Evolutionary conservation across 1,284 basidiomycete genomes (phyloP).

Genomic region (Austropuccinia psidii): DNA sequence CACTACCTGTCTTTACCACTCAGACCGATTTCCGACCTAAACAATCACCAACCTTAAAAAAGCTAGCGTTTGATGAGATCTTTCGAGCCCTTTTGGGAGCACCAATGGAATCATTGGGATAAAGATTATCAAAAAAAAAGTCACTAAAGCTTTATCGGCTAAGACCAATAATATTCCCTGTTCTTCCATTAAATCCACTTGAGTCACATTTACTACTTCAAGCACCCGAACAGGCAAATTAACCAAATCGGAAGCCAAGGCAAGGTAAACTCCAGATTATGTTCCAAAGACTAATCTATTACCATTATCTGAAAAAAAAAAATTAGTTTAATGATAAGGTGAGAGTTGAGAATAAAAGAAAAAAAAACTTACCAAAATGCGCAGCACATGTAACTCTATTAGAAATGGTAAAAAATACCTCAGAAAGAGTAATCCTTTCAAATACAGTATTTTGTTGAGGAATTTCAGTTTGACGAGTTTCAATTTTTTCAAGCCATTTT

Average conservation of each 20-base stretch:
- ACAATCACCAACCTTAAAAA: constrained; percentile 95
- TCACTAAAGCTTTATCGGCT: constrained; percentile 67
- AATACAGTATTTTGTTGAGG: constrained; percentile 79
- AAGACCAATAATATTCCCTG: constrained; percentile 92
- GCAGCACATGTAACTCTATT: constrained; percentile 59
- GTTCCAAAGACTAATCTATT: constrained; percentile 88
- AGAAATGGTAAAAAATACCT: constrained; percentile 72
- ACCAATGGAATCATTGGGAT: constrained; percentile 78
- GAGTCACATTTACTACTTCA: constrained; percentile 77
- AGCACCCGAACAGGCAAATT: constrained; percentile 85
- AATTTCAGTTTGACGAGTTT: constrained; percentile 77
- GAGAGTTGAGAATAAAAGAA: constrained; percentile 7
- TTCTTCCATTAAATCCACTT: constrained; percentile 94
- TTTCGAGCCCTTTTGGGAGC: constrained; percentile 89
- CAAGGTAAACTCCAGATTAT: constrained; percentile 91
- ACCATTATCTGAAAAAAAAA: constrained; percentile 50
- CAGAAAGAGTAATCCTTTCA: constrained; percentile 73
- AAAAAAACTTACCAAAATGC: constrained; percentile 2
- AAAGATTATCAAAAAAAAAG: constrained; percentile 87
- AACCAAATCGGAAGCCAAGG: constrained; percentile 65
- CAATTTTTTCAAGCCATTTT: constrained; percentile 91
- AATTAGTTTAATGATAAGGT: not conserved
- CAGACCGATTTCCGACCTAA: constrained; percentile 91
- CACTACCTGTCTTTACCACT: constrained; percentile 87
- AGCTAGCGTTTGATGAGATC: constrained; percentile 91